Base-by-base conservation (phyloP, 208 protist species). In the Trypanosoma brucei region DNA sequence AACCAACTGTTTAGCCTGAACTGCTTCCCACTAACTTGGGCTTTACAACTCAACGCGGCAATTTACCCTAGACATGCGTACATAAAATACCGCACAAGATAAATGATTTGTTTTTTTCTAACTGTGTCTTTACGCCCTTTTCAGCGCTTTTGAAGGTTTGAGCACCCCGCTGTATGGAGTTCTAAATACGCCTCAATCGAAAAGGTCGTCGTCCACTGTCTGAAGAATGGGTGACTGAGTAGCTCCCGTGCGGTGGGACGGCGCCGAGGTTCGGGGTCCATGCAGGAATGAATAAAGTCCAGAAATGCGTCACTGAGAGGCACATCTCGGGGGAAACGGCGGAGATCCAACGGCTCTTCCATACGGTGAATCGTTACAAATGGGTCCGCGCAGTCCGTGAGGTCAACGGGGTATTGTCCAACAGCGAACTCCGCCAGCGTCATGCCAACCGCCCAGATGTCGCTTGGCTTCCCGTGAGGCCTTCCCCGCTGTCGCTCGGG, bases 401-500 rank as follows among this genome's bases (percentile, higher is more conserved):
- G 40, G 55, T 88, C 72, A 61, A 91, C 86, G 39, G 91, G 91
- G 59, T 92, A 92, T 62, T 77, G 54, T 36, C 88, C 88, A n/a
- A 94, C 49, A 13, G 85, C 84, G 50, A 92, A 95, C 68, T 96
- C 84, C 0, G 86, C 88, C 14, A 95, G 79, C 0, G 88, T 93
- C 39, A 96, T 82, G 38, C 91, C 91, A 35, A 95, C 78, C 8
- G 91, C 86, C 88, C 91, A 96, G 40, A 96, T 83, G 63, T 96
- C 91, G 9, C 76, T 76, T 31, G 86, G 75, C 61, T 80, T 83
- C 36, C 85, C 84, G 66, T 96, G 83, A 53, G 59, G 35, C 74
- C 91, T 80, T 33, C 86, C 88, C 30, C 79, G 78, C 55, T 94
- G 86, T 51, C 91, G 76, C 70, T 96, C 88, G 0, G 91, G 88